Evolutionary conservation across 208 protist genomes (phyloP).

Genomic region (Acanthamoeba sp.): DNA sequence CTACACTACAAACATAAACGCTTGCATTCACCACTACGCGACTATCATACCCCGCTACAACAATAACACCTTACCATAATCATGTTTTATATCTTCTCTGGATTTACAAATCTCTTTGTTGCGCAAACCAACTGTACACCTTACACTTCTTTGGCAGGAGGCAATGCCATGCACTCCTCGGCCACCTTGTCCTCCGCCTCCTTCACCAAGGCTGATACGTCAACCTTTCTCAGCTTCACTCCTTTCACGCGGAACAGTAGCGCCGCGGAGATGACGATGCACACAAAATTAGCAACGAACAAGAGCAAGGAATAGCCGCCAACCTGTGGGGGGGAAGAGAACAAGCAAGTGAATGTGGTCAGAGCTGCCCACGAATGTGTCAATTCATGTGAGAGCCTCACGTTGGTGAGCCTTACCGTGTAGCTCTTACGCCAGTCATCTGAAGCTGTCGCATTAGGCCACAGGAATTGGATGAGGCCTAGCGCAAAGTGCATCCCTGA

Average conservation of each 20-base stretch:
- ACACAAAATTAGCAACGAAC: conserved; percentile 59
- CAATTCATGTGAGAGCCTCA: too few relatives aligned
- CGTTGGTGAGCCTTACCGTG: not conserved
- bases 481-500: conserved; percentile 50
- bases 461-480: not conserved
- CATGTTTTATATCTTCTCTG: too few relatives aligned
- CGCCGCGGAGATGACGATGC: conserved; percentile 12
- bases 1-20: too few relatives aligned
- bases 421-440: conserved; percentile 16
- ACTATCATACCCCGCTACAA: too few relatives aligned
- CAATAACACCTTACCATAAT: too few relatives aligned
- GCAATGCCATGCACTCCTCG: too few relatives aligned
- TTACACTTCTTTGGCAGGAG: too few relatives aligned
- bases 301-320: conserved; percentile 23
- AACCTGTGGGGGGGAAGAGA: not conserved
- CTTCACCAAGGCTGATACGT: not conserved
- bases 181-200: conserved; percentile 19
- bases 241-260: conserved; percentile 62
- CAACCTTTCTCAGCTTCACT: not conserved
- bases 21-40: too few relatives aligned
- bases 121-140: too few relatives aligned
- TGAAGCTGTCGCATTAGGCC: not conserved
- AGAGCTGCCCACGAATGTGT: too few relatives aligned
- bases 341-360: not conserved
- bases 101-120: too few relatives aligned